Evolutionary conservation across 768 basidiomycete genomes (phyloP).

Genomic region (Amanita pseudoporphyria): DNA sequence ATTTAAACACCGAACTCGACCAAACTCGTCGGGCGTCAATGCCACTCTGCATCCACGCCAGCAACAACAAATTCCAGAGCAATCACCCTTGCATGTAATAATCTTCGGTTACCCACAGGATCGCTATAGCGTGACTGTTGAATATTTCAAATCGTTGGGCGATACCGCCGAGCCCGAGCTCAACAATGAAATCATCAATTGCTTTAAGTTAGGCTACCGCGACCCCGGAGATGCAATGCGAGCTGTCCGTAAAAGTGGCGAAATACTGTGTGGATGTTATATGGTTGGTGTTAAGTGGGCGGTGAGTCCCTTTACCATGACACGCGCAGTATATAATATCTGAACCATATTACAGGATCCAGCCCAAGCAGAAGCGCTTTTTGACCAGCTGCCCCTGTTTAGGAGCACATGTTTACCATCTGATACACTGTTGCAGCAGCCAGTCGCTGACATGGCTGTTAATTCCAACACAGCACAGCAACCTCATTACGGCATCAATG

Average conservation of each 20-base stretch:
- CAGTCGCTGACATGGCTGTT: constrained; percentile 36
- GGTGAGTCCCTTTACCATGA: constrained; percentile 33
- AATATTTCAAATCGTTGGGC: constrained; percentile 70
- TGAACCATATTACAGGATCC: constrained; percentile 38
- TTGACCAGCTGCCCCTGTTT: constrained; percentile 29
- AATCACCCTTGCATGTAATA: constrained; percentile 49
- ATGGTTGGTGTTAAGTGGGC: constrained; percentile 88
- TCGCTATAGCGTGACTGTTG: constrained; percentile 59
- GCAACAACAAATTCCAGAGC: constrained; percentile 15
- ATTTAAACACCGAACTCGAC: constrained; percentile 17
- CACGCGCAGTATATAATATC: constrained; percentile 5
- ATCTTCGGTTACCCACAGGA: constrained; percentile 88
- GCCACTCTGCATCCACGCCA: not conserved
- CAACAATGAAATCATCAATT: constrained; percentile 63
- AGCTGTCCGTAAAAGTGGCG: constrained; percentile 77
- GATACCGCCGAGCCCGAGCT: constrained; percentile 60
- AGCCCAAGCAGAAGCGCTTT: constrained; percentile 41
- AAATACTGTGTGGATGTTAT: constrained; percentile 61
- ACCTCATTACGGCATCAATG: constrained; percentile 13
- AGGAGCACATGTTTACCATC: constrained; percentile 11
- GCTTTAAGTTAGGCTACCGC: constrained; percentile 70
- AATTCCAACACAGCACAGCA: constrained; percentile 23
- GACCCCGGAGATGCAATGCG: constrained; percentile 67
- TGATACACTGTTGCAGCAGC: constrained; percentile 14
- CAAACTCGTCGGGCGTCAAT: constrained; percentile 3